A percentile compares a stretch with the other conserved stretches of the same genome.
phyloP scores from a whole-genome alignment of 2,329 filamentous ascomycete genomes.

The Fulvia fulva region DNA sequence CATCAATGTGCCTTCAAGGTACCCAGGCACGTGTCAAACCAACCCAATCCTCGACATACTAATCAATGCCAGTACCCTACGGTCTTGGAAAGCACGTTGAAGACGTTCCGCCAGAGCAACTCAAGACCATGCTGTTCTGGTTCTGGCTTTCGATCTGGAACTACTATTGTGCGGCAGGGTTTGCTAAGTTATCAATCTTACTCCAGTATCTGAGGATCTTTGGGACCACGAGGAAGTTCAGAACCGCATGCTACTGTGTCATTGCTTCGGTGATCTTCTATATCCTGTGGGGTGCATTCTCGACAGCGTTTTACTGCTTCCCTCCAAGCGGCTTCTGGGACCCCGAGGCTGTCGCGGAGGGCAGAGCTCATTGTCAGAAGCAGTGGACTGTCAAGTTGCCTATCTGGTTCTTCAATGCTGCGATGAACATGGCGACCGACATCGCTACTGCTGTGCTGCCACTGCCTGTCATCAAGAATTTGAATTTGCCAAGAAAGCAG shows the following conservation, averaged over 20 bases:
- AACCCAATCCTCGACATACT: not conserved
- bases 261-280: constrained; percentile 7
- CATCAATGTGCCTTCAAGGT: not conserved
- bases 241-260: constrained; percentile 5
- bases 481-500: constrained; percentile 28
- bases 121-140: constrained; percentile 7
- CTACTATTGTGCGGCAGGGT: constrained; percentile 9
- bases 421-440: constrained; percentile 33
- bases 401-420: constrained; percentile 25
- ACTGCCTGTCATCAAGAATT: constrained; percentile 29
- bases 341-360: not conserved
- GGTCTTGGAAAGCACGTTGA: not conserved
- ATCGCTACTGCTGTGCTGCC: constrained; percentile 31
- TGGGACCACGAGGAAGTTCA: constrained; percentile 6
- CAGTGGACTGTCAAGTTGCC: not conserved
- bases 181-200: constrained; percentile 9
- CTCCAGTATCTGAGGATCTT: constrained; percentile 10
- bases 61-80: not conserved
- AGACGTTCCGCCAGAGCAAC: not conserved
- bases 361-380: not conserved
- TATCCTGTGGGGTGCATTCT: constrained; percentile 8
- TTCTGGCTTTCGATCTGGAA: constrained; percentile 16
- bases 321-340: constrained; percentile 10
- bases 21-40: not conserved
- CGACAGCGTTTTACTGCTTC: constrained; percentile 9